These are phyloP conservation scores for Licmophora abbreviata DNA, from an alignment of 108 stramenopile species.

Conservation along the genomic window DNA sequence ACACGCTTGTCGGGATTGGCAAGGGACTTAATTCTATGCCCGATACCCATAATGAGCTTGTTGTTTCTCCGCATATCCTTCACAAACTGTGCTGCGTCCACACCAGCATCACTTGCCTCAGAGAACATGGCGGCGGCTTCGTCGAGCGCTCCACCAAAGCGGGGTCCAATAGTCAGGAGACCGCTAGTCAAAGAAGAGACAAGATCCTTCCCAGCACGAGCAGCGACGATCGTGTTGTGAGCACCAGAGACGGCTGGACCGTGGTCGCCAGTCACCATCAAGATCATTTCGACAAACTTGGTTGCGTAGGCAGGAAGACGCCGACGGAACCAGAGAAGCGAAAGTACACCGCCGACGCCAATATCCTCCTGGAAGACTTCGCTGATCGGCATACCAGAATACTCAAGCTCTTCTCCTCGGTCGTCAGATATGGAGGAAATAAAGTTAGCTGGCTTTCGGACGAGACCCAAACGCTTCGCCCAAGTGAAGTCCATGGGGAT, in stretches of 20 bases:
- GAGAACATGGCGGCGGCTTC: slow-evolving; percentile 73
- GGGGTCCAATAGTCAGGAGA: slow-evolving; percentile 82
- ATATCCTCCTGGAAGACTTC: slow-evolving; percentile 77
- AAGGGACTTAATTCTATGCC: slow-evolving; percentile 79
- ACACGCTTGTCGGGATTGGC: slow-evolving; percentile 86
- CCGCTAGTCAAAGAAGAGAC: slow-evolving; percentile 82
- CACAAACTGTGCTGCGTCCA: slow-evolving; percentile 65
- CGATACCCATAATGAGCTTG: slow-evolving; percentile 92
- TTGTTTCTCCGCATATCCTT: slow-evolving; percentile 69
- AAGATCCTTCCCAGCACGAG: slow-evolving; percentile 88
- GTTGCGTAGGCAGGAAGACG: slow-evolving; percentile 80
- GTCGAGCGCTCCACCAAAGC: slow-evolving; percentile 91
- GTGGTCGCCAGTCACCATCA: slow-evolving; percentile 88
- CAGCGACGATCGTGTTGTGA: slow-evolving; percentile 90
- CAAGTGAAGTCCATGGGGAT: slow-evolving; percentile 90
- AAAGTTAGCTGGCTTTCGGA: slow-evolving; percentile 89
- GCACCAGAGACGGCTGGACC: slow-evolving; percentile 84
- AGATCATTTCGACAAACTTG: slow-evolving; percentile 90
- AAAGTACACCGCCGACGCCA: slow-evolving; percentile 83
- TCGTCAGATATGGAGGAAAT: slow-evolving; percentile 89
- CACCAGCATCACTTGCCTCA: slow-evolving; percentile 60
- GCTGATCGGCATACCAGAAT: slow-evolving; percentile 84
- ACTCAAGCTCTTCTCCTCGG: slow-evolving; percentile 83
- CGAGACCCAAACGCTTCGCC: slow-evolving; percentile 85
- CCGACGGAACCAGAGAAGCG: slow-evolving; percentile 87